phyloP scores from a whole-genome alignment of 2,329 filamentous ascomycete genomes.

The Byssothecium circinans region DNA sequence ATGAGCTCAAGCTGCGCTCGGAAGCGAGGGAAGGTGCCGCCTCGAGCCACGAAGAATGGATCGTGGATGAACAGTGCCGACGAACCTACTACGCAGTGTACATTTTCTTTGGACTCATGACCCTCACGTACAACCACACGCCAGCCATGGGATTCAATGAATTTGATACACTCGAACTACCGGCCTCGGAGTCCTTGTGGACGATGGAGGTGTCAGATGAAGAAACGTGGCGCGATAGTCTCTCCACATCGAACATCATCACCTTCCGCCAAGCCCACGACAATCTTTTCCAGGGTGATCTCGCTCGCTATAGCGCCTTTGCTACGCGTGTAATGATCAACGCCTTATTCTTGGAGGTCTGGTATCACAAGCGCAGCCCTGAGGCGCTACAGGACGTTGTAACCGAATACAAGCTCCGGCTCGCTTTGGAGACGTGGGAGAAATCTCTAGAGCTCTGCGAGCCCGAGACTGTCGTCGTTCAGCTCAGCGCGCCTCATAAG shows the following conservation, averaged over 20 bases:
- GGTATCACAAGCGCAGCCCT: slow-evolving; percentile 98
- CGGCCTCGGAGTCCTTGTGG: slow-evolving; percentile 93
- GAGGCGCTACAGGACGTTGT: slow-evolving; percentile 96
- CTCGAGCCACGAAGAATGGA: slow-evolving; percentile 86
- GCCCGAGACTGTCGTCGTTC: slow-evolving; percentile 83
- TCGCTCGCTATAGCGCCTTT: slow-evolving; percentile 90
- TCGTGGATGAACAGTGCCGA: slow-evolving; percentile 93
- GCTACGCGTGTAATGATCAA: slow-evolving; percentile 99
- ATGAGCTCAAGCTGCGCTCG: slow-evolving; percentile 90
- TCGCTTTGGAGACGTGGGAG: slow-evolving; percentile 98
- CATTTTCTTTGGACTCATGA: slow-evolving; percentile 96
- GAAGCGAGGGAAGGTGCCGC: slow-evolving; percentile 78
- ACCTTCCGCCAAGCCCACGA: slow-evolving; percentile 95
- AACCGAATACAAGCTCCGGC: slow-evolving; percentile 94
- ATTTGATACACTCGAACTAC: slow-evolving; percentile 89
- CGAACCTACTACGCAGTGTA: slow-evolving; percentile 98
- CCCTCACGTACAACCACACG: slow-evolving; percentile 95
- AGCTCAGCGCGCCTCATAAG: slow-evolving; percentile 90
- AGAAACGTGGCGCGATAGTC: slow-evolving; percentile 77
- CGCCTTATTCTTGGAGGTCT: slow-evolving; percentile 94
- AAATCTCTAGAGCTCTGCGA: slow-evolving; percentile 92
- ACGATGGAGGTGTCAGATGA: slow-evolving; percentile 81
- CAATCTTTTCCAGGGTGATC: slow-evolving; percentile 91
- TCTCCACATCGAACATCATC: slow-evolving; percentile 70
- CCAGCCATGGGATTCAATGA: slow-evolving; percentile 98